Conservation (phyloP, 441 rosid genomes). For the Eruca vesicaria region DNA sequence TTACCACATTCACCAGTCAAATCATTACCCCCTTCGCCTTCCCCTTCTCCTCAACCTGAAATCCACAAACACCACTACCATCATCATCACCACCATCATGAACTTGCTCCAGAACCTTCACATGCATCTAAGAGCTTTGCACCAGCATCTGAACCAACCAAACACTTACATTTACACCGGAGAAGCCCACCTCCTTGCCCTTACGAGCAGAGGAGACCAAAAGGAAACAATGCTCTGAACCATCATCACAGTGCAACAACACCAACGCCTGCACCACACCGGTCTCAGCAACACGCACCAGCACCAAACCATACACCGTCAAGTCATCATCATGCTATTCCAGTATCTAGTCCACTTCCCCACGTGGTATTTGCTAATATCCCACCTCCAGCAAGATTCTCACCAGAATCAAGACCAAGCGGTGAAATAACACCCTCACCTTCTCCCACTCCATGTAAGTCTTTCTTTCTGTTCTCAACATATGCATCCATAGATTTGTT, state of each 20-base stretch:
- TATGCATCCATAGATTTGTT: not conserved
- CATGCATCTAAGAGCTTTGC: conserved; percentile 25
- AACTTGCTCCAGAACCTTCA: conserved; percentile 52
- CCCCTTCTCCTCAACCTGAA: conserved; percentile 52
- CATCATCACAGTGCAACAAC: conserved; percentile 32
- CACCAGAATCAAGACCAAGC: conserved; percentile 32
- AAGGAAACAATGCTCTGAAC: conserved; percentile 20
- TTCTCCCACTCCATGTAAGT: conserved; percentile 65
- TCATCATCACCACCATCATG: conserved; percentile 46
- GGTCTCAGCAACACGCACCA: conserved; percentile 25
- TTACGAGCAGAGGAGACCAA: conserved; percentile 28
- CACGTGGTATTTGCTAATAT: conserved; percentile 54
- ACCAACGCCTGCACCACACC: conserved; percentile 26
- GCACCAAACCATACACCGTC: conserved; percentile 34
- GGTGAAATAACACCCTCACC: conserved; percentile 44
- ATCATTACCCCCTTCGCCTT: conserved; percentile 48
- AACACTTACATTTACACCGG: conserved; percentile 28
- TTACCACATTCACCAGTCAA: conserved; percentile 55
- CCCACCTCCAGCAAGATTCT: conserved; percentile 52
- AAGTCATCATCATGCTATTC: conserved; percentile 32
- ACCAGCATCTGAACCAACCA: conserved; percentile 39
- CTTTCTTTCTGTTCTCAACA: not conserved
- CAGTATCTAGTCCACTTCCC: conserved; percentile 66
- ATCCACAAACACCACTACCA: conserved; percentile 34
- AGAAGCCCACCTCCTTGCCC: conserved; percentile 34